Percentiles rank a stretch among this genome's conserved stretches.
These are phyloP conservation scores for Purpureocillium lavendulum DNA, from an alignment of 2,329 filamentous ascomycete genomes.

Conservation along the genomic window DNA sequence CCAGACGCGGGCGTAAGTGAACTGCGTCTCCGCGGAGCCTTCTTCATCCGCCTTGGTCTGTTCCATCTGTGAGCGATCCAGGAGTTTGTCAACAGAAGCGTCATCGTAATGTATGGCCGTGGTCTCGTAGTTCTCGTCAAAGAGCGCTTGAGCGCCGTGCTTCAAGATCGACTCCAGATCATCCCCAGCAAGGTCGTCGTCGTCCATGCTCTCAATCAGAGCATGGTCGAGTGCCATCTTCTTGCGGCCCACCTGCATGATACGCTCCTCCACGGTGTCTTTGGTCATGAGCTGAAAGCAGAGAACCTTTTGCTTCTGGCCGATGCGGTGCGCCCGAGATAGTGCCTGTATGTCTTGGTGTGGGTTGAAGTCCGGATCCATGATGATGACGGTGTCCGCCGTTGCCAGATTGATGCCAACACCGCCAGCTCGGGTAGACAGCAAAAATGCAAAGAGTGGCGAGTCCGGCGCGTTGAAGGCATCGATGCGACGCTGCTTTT, in stretches of 20 bases:
- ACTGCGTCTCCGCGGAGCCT: slow-evolving; percentile 64
- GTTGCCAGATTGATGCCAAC: slow-evolving; percentile 97
- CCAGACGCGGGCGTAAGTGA: slow-evolving; percentile 89
- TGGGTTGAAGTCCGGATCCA: slow-evolving; percentile 95
- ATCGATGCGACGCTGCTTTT: slow-evolving; percentile 93
- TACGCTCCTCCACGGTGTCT: slow-evolving; percentile 84
- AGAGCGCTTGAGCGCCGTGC: slow-evolving; percentile 80
- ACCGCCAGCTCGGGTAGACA: slow-evolving; percentile 90
- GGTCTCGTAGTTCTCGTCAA: slow-evolving; percentile 63
- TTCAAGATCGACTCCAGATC: slow-evolving; percentile 84
- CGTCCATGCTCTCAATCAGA: slow-evolving; percentile 84
- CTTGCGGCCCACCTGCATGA: slow-evolving; percentile 89
- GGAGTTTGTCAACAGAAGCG: slow-evolving; percentile 74
- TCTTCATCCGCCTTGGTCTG: slow-evolving; percentile 58
- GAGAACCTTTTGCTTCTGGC: slow-evolving; percentile 90
- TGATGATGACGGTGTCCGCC: slow-evolving; percentile 94
- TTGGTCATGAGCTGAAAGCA: slow-evolving; percentile 94
- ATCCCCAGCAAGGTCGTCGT: slow-evolving; percentile 67
- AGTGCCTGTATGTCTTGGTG: slow-evolving; percentile 96
- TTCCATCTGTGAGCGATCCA: slow-evolving; percentile 81
- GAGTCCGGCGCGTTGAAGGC: slow-evolving; percentile 84
- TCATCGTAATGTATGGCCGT: slow-evolving; percentile 75
- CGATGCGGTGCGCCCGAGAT: slow-evolving; percentile 89
- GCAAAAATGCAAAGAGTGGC: slow-evolving; percentile 75
- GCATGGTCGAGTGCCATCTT: slow-evolving; percentile 96